These are phyloP conservation scores for Fusarium sp. DNA, from an alignment of 2,329 filamentous ascomycete genomes.

Conservation along the genomic window DNA sequence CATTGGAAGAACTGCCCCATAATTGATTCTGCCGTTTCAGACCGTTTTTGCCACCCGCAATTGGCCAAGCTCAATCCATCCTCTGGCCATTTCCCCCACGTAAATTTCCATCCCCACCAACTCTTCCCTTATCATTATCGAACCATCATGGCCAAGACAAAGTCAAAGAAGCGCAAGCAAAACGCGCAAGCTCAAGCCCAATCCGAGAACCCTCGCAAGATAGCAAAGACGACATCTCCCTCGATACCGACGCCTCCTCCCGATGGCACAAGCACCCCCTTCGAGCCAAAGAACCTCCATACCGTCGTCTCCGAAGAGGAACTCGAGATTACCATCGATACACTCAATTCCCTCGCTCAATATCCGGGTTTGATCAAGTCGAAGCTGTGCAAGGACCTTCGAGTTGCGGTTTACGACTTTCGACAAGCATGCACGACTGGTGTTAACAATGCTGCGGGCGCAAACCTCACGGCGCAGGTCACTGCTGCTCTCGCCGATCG, in stretches of 20 bases:
- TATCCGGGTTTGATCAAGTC: constrained; percentile 74
- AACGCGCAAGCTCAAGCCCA: constrained; percentile 47
- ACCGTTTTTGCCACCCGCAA: constrained; percentile 26
- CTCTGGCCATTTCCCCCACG: not conserved
- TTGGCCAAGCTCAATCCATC: not conserved
- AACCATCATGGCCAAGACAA: constrained; percentile 56
- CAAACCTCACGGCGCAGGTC: constrained; percentile 74
- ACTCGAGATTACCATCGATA: constrained; percentile 74
- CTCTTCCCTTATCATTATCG: not conserved
- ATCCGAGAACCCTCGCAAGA: constrained; percentile 51
- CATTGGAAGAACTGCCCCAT: fast-evolving
- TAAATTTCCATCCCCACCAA: constrained; percentile 24
- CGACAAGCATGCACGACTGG: constrained; percentile 76
- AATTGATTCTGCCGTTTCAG: not conserved
- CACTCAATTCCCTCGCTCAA: constrained; percentile 66
- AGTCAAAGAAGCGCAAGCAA: constrained; percentile 59
- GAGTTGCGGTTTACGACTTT: constrained; percentile 75
- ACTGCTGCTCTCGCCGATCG: constrained; percentile 73
- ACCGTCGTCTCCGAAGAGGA: constrained; percentile 71
- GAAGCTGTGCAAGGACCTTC: constrained; percentile 73
- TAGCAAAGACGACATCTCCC: constrained; percentile 47
- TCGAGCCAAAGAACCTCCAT: constrained; percentile 62
- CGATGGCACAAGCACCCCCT: constrained; percentile 45
- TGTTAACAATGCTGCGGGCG: constrained; percentile 68
- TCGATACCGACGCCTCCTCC: constrained; percentile 50